Evolutionary conservation across 345 rosid species (phyloP), one percentile per base, ranked within the genome.

Genomic region (Viola odorata): DNA sequence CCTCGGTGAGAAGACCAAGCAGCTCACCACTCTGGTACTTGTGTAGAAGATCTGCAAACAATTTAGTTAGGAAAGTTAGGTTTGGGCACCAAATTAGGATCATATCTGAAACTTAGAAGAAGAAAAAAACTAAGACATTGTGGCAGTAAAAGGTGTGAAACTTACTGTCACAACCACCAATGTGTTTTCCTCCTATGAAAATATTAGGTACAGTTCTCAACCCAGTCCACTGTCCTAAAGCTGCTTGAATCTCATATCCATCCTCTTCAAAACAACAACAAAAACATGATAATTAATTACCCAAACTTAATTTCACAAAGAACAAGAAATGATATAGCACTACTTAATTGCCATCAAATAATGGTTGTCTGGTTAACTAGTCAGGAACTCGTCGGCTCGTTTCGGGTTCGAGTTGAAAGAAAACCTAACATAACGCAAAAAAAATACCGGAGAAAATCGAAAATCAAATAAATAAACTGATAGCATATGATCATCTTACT

Each of bases 131-230:
- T 32, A 4, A 50, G 15, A 45, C 5, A 7, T 41, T 3, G n/a
- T 12, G 15, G 3, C 5, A 23, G 36, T 8, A 4, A 5, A 7
- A 10, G 39, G 8, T 7, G 12, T 2, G 5, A 41, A 13, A 12
- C 76, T 78, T 73, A 84, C 94, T n/a, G 45, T 86, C 83, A 50
- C 87, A 89, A 41, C 94, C 94, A 47, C 83, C 89, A 4, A 86
- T 77, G 40, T 82, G 87, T 65, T 83, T 85, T 6, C 80, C 91
- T 51, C 75, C 85, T 13, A 81, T 83, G 78, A 89, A 86, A 52
- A 84, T 91, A 47, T 73, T 79, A 2, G 94, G 91, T 51, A 89
- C 86, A 5, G 88, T 79, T 41, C 67, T 64, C n/a, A 52, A 84
- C 37, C 89, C 86, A 17, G 91, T 75, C 96, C 94, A 85, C 41